phyloP scores from a whole-genome alignment of 2,329 filamentous ascomycete genomes.

The Talaromyces sp. region DNA sequence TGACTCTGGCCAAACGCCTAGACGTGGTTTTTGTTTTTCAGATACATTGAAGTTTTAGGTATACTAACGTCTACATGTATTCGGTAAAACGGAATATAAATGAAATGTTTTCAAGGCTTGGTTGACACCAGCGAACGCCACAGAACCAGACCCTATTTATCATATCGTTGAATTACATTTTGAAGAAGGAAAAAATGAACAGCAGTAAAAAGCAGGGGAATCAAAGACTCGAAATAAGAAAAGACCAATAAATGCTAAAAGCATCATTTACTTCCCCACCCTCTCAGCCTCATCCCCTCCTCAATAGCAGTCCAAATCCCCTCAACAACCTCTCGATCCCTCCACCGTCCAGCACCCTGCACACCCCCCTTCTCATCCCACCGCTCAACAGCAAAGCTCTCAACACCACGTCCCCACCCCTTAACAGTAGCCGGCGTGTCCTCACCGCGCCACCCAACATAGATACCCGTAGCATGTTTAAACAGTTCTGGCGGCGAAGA shows the following conservation, averaged over 20 bases:
- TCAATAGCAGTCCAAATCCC: conserved; percentile 89
- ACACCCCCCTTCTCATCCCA: conserved; percentile 61
- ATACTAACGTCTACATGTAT: too few species aligned
- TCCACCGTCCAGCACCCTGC: conserved; percentile 60
- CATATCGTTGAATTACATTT: conserved; percentile 6
- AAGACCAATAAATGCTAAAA: too few species aligned
- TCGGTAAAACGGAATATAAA: too few species aligned
- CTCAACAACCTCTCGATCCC: conserved; percentile 92
- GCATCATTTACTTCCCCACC: conserved; percentile 61
- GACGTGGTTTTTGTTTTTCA: too few species aligned
- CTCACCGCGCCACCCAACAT: conserved; percentile 89
- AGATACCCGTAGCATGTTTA: conserved; percentile 81
- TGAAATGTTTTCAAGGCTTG: not conserved
- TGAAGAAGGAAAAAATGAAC: not conserved
- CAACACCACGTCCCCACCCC: conserved; percentile 82
- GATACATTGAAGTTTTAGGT: too few species aligned
- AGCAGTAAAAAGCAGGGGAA: not conserved
- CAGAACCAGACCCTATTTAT: conserved; percentile 5
- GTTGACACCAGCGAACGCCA: conserved; percentile 9
- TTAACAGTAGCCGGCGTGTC: conserved; percentile 74
- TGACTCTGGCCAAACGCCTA: too few species aligned
- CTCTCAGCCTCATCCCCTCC: conserved; percentile 79
- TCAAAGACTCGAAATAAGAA: not conserved
- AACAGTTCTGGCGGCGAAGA: conserved; percentile 85
- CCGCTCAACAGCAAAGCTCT: conserved; percentile 79